Percentiles rank a stretch among this genome's conserved stretches.
phyloP scores from a whole-genome alignment of 169 alveolate species.

The Plasmodium malariae region DNA sequence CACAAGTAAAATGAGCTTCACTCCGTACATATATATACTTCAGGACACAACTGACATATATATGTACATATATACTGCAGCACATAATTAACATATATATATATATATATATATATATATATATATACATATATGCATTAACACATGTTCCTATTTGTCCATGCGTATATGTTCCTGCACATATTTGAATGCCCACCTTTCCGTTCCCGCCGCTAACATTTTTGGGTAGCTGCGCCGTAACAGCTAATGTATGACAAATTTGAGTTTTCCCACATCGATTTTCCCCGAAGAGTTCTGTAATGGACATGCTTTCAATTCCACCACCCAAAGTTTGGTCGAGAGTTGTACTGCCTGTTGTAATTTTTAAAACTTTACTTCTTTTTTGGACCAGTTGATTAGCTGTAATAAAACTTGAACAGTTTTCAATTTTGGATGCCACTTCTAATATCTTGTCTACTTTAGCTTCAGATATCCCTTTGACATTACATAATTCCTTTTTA shows the following conservation, averaged over 20 bases:
- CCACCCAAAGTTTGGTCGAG: slow-evolving; percentile 95
- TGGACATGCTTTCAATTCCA: slow-evolving; percentile 94
- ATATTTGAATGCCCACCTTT: slow-evolving; percentile 42
- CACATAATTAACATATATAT: background rate
- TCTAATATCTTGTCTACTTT: slow-evolving; percentile 94
- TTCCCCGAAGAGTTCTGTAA: slow-evolving; percentile 98
- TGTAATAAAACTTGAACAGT: slow-evolving; percentile 75
- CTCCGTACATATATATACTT: background rate
- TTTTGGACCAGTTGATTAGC: slow-evolving; percentile 63
- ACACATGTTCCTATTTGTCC: background rate
- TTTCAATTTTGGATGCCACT: slow-evolving; percentile 88
- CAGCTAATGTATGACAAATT: slow-evolving; percentile 95
- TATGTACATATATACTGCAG: too few species aligned
- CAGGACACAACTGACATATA: too few species aligned
- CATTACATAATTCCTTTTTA: slow-evolving; percentile 78
- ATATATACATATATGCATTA: slow-evolving; percentile 9
- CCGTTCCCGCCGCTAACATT: slow-evolving; percentile 94
- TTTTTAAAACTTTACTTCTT: slow-evolving; percentile 68
- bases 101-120: slow-evolving; percentile 4
- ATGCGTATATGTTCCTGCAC: background rate
- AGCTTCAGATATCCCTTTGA: slow-evolving; percentile 96
- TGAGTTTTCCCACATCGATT: slow-evolving; percentile 97
- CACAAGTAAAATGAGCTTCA: background rate
- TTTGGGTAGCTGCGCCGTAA: slow-evolving; percentile 94
- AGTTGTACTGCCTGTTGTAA: slow-evolving; percentile 82